A percentile compares a stretch with the other conserved stretches of the same genome.
These are phyloP conservation scores for Colletotrichum sp. DNA, from an alignment of 2,329 filamentous ascomycete species.

Conservation along the genomic window DNA sequence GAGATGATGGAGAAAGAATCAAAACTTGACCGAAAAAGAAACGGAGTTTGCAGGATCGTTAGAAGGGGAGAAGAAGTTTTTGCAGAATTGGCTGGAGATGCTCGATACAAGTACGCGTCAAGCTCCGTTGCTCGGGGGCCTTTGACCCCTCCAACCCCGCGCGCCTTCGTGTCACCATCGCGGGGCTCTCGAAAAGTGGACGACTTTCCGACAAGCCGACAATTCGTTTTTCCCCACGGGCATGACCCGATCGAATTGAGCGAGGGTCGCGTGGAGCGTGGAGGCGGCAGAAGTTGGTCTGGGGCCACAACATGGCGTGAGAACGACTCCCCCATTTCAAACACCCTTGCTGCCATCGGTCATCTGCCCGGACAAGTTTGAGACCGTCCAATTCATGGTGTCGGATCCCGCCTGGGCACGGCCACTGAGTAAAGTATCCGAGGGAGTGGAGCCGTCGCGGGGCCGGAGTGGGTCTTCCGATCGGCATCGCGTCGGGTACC, in stretches of 20 bases:
- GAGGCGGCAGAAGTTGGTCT: background rate
- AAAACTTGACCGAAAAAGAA: background rate
- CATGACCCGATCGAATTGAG: background rate
- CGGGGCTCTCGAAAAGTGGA: background rate
- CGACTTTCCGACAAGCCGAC: constrained; percentile 11
- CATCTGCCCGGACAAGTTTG: background rate
- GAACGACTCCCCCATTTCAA: background rate
- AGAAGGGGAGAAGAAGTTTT: background rate
- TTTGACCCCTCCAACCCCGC: background rate
- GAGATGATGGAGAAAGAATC: background rate
- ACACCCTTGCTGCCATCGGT: background rate
- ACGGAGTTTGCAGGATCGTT: background rate
- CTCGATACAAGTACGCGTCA: background rate
- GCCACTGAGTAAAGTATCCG: background rate
- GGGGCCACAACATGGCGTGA: background rate
- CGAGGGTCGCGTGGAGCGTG: background rate
- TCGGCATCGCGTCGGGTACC: constrained; percentile 10
- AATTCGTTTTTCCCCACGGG: background rate
- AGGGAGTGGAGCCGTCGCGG: background rate
- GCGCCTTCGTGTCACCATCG: background rate
- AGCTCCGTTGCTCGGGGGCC: background rate
- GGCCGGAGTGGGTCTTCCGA: constrained; percentile 1
- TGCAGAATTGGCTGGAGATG: background rate
- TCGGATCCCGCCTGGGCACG: background rate
- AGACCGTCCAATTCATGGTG: background rate